Percentiles rank a stretch among this genome's conserved stretches.
Evolutionary conservation across 1,284 basidiomycete genomes (phyloP).

Genomic region (Apiotrichum laibachii): DNA sequence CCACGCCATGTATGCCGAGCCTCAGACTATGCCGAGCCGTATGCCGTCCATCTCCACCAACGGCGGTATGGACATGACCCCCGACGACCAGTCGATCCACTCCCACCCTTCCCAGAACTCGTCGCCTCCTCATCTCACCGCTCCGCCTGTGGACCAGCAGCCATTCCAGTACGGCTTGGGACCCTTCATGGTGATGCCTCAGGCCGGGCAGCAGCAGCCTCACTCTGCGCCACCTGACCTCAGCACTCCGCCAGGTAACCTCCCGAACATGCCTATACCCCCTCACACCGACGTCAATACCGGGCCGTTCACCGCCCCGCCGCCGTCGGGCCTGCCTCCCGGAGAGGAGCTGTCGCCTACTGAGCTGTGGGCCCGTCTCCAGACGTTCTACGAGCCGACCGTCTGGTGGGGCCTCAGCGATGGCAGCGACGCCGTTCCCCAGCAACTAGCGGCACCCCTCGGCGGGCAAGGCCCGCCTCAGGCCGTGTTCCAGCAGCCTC

Average conservation of each 20-base stretch:
- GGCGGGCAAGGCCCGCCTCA: neutral
- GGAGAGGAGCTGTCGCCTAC: constrained; percentile 8
- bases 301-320: neutral
- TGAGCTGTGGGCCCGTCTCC: constrained; percentile 42
- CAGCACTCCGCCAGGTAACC: neutral
- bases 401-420: constrained; percentile 17
- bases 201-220: constrained; percentile 4
- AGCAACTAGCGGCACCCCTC: neutral
- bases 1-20: neutral
- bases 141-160: neutral
- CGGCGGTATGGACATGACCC: neutral
- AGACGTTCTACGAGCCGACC: constrained; percentile 45
- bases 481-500: neutral
- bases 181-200: neutral
- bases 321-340: neutral
- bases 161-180: neutral
- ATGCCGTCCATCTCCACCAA: neutral
- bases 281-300: neutral
- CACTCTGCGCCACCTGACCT: constrained; percentile 3
- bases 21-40: too few relatives aligned
- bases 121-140: neutral
- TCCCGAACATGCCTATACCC: neutral
- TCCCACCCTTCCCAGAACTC: neutral
- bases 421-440: neutral
- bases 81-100: neutral